phyloP scores from a whole-genome alignment of 106 monocot genomes.

The Iris macrosiphon region DNA sequence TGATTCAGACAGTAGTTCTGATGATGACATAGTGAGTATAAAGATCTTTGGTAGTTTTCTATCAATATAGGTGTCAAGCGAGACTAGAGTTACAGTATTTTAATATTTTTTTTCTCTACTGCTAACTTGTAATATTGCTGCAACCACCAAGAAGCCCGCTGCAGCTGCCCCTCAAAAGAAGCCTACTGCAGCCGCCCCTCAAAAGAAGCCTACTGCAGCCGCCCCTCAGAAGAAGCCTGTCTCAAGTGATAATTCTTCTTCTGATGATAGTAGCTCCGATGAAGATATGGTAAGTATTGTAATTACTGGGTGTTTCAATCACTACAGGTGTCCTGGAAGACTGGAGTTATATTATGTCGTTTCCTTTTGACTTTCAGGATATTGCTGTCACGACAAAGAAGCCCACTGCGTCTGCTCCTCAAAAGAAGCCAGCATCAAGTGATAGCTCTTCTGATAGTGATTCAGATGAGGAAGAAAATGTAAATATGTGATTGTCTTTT shows the following conservation, averaged over 20 bases:
- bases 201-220: too few relatives aligned
- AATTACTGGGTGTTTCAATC: neutral
- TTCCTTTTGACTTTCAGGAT: constrained; percentile 7
- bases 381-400: constrained; percentile 7
- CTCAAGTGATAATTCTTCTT: constrained; percentile 41
- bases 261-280: constrained; percentile 45
- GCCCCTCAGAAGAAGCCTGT: constrained; percentile 21
- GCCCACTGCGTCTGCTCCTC: neutral
- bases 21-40: constrained; percentile 15
- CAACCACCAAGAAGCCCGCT: constrained; percentile 8
- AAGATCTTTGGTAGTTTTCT: neutral
- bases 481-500: too few relatives aligned
- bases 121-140: constrained; percentile 7
- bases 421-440: constrained; percentile 19
- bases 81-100: neutral
- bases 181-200: too few relatives aligned
- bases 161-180: constrained; percentile 11
- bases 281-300: constrained; percentile 19
- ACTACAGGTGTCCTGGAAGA: neutral
- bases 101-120: neutral
- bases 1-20: constrained; percentile 17
- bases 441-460: constrained; percentile 30
- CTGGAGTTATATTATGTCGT: too few relatives aligned
- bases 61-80: neutral
- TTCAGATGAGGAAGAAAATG: constrained; percentile 20